phyloP scores from a whole-genome alignment of 2,329 filamentous ascomycete species.

The Diaporthe sp. region DNA sequence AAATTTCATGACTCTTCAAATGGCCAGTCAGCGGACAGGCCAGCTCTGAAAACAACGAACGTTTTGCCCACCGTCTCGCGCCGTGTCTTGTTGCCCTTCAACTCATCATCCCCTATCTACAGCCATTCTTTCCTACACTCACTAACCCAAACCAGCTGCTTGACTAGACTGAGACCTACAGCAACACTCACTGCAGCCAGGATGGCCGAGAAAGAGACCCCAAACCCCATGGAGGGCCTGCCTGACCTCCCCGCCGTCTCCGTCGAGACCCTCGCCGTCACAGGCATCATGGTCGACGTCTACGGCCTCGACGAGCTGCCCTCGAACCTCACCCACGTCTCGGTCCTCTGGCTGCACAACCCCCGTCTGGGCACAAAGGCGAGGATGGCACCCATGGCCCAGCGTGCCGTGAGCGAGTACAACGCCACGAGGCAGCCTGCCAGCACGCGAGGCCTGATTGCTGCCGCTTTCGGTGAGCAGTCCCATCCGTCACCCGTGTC shows the following conservation, averaged over 20 bases:
- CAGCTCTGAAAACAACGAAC: too few relatives aligned
- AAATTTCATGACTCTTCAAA: not conserved
- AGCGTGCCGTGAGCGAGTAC: constrained; percentile 76
- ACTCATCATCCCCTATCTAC: not conserved
- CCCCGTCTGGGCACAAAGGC: constrained; percentile 77
- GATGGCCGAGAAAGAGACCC: constrained; percentile 23
- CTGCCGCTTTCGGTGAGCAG: constrained; percentile 71
- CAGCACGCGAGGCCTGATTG: constrained; percentile 72
- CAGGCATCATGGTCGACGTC: constrained; percentile 81
- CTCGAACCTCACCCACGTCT: constrained; percentile 62
- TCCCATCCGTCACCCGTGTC: fast-evolving
- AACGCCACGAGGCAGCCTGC: constrained; percentile 54
- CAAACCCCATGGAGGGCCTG: constrained; percentile 41
- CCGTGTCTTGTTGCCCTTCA: not conserved
- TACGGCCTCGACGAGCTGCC: constrained; percentile 84
- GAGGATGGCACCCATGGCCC: constrained; percentile 80
- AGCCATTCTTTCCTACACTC: not conserved
- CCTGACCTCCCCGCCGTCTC: constrained; percentile 65
- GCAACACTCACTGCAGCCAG: not conserved
- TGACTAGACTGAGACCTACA: not conserved
- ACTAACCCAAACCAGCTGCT: not conserved
- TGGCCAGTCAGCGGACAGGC: too few relatives aligned
- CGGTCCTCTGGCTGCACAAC: constrained; percentile 93
- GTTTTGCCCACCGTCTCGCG: not conserved
- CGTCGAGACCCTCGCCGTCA: constrained; percentile 74